Evolutionary conservation across 1,139 yeast species (phyloP), one percentile per base, ranked within the genome.

Genomic region (Geotrichum klebahnii): DNA sequence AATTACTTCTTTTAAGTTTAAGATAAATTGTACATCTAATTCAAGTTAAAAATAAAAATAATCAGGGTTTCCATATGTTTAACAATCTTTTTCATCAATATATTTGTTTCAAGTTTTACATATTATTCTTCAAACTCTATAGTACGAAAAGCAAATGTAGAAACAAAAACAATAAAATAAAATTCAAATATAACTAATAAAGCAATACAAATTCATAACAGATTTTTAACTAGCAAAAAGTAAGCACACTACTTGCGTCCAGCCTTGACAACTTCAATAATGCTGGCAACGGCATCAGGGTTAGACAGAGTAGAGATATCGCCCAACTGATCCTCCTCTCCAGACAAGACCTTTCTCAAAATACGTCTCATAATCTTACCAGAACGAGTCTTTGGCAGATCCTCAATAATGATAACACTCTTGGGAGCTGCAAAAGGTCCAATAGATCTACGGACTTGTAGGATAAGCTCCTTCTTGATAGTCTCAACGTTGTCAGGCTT

Each of bases 401-500:
- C 96, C 53, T 76, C 77, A 52, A 88, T 94, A 57, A 86, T 74
- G 55, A 87, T 80, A 52, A 87, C 84, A 36, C 83, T 76, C 73
- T 87, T 87, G 69, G 96, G 96, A 53, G 95, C 92, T 43, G 96
- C 96, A 71, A 88, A 88, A 51, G 96, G 96, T 52, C 96, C 96
- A 67, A 88, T 88, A 63, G 80, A 83, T 63, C 81, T 80, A 74
- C 96, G 81, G 50, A 88, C 95, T 62, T 81, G 85, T 69, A 87
- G 70, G 53, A 86, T 74, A 62, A 87, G 77, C 61, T 81, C 84
- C 70, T 82, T 84, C 76, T 90, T 84, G 61, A 81, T 74, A 46
- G 74, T 79, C 47, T 72, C 69, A 20, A 74, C 76, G 46, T 76
- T 80, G 34, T 44, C 28, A 51, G 76, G 72, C 44, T 76, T 64